phyloP scores from a whole-genome alignment of 108 stramenopile genomes.

The Fragilariopsis cylindrus region DNA sequence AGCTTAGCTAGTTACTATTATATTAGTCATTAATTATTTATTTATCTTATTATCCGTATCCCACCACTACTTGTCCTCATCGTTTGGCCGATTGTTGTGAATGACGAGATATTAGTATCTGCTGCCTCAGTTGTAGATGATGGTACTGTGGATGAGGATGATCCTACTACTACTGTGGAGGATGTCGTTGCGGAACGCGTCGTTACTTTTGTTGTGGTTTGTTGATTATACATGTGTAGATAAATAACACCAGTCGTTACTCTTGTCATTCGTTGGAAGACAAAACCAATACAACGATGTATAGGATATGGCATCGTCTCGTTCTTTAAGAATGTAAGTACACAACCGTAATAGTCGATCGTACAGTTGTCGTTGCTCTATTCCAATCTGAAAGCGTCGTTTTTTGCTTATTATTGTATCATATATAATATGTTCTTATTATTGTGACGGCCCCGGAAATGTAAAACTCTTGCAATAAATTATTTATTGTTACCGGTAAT shows the following conservation, averaged over 20 bases:
- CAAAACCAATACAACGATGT: neutral
- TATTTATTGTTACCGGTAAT: no score
- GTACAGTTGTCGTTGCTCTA: neutral
- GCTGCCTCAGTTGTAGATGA: no score
- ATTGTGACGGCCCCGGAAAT: neutral
- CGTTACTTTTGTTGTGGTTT: neutral
- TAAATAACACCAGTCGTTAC: neutral
- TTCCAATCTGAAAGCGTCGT: neutral
- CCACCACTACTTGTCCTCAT: neutral
- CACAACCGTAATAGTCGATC: neutral
- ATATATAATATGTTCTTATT: neutral
- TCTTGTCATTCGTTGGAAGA: constrained; percentile 4
- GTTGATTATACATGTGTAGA: neutral
- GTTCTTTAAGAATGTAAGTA: neutral
- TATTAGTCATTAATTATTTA: no score
- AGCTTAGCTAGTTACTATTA: no score
- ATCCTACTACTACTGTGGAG: no score
- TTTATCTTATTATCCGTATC: no score
- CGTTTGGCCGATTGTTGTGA: neutral
- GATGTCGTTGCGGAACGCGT: neutral
- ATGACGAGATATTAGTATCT: neutral
- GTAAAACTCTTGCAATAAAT: neutral
- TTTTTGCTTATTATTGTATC: neutral
- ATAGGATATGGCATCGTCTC: neutral
- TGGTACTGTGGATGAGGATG: no score